Evolutionary conservation across 2,329 filamentous ascomycete species (phyloP).

Genomic region (Cytospora piceae): DNA sequence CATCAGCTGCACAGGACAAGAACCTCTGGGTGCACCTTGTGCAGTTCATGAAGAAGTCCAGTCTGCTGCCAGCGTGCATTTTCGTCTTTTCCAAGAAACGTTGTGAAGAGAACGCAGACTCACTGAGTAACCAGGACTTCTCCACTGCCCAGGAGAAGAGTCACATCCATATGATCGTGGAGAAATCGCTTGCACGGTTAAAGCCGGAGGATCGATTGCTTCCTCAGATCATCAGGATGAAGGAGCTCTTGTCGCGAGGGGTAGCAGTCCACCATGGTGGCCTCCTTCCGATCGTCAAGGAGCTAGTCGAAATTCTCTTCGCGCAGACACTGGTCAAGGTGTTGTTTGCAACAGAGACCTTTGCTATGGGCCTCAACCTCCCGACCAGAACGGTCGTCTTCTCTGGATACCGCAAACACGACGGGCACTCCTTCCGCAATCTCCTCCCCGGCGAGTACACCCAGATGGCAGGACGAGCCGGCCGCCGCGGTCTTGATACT

Average conservation of each 20-base stretch:
- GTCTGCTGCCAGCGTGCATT: slow-evolving; percentile 87
- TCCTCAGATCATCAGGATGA: slow-evolving; percentile 88
- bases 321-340: slow-evolving; percentile 95
- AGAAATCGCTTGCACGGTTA: slow-evolving; percentile 88
- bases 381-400: slow-evolving; percentile 97
- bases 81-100: slow-evolving; percentile 99
- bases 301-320: slow-evolving; percentile 95
- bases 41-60: slow-evolving; percentile 85
- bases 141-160: slow-evolving; percentile 94
- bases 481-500: slow-evolving; percentile 86
- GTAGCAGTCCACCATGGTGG: slow-evolving; percentile 97
- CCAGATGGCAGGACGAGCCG: slow-evolving; percentile 96
- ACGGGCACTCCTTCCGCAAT: slow-evolving; percentile 89
- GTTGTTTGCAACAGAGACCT: slow-evolving; percentile 96
- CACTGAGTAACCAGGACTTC: slow-evolving; percentile 92
- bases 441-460: slow-evolving; percentile 95
- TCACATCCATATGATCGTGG: slow-evolving; percentile 94
- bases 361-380: slow-evolving; percentile 96
- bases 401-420: slow-evolving; percentile 94
- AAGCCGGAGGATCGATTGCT: slow-evolving; percentile 87
- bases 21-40: slow-evolving; percentile 97
- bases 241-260: slow-evolving; percentile 83
- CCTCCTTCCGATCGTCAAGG: slow-evolving; percentile 93
- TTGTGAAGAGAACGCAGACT: slow-evolving; percentile 96
- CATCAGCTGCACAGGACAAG: slow-evolving; percentile 90